Evolutionary conservation across 495 filamentous ascomycete genomes (phyloP).

Genomic region (Talaromyces borbonicus): DNA sequence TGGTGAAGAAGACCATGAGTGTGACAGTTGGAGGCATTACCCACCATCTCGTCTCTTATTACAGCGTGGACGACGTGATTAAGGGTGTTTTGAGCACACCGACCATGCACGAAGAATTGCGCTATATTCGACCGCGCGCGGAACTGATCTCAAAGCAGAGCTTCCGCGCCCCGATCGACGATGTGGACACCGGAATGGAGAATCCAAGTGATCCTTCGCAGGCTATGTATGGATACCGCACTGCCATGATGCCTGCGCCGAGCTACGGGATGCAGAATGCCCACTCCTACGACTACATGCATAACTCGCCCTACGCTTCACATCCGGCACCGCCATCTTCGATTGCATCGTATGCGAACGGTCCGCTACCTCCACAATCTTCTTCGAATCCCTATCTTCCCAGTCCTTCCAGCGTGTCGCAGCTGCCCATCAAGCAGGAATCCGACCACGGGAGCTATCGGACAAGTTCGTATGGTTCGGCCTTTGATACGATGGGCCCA

Average conservation of each 20-base stretch:
- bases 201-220: slow-evolving; percentile 29
- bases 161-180: slow-evolving; percentile 61
- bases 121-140: slow-evolving; percentile 44
- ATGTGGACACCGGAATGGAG: slow-evolving; percentile 38
- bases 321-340: slow-evolving; percentile 28
- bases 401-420: slow-evolving; percentile 17
- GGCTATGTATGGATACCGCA: slow-evolving; percentile 32
- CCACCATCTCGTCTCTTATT: slow-evolving; percentile 85
- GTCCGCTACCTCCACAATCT: slow-evolving; percentile 22
- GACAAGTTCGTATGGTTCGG: slow-evolving; percentile 23
- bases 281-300: slow-evolving; percentile 32
- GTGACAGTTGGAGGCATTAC: slow-evolving; percentile 56
- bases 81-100: slow-evolving; percentile 51
- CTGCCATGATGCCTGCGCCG: slow-evolving; percentile 29
- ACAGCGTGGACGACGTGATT: slow-evolving; percentile 66
- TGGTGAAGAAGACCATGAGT: slow-evolving; percentile 90
- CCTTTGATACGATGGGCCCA: slow-evolving; percentile 29
- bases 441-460: slow-evolving; percentile 30
- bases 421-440: slow-evolving; percentile 25
- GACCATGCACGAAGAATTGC: slow-evolving; percentile 43
- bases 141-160: slow-evolving; percentile 57
- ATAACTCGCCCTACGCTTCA: slow-evolving; percentile 23
- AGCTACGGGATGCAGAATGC: slow-evolving; percentile 27
- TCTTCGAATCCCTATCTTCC: slow-evolving; percentile 35
- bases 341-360: slow-evolving; percentile 29